A percentile compares a stretch with the other conserved stretches of the same genome.
Evolutionary conservation across 1,284 basidiomycete species (phyloP).

Genomic region (Melanopsichium pennsylvanicum): DNA sequence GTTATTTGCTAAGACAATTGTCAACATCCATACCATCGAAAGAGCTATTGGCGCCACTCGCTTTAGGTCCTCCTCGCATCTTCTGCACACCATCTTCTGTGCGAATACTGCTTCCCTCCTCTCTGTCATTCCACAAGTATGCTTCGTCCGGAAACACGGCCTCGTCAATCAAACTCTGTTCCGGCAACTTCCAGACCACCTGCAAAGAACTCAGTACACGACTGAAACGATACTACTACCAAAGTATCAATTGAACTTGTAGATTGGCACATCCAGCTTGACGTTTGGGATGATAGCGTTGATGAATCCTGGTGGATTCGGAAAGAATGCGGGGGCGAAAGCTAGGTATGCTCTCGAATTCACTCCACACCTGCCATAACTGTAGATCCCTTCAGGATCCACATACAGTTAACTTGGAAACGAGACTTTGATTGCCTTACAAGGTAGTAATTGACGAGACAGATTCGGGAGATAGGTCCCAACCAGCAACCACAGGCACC

Average conservation of each 20-base stretch:
- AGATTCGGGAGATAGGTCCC: slow-evolving; percentile 15
- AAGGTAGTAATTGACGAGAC: slow-evolving; percentile 18
- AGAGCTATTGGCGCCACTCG: too few relatives aligned
- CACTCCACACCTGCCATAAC: slow-evolving; percentile 16
- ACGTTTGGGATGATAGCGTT: slow-evolving; percentile 31
- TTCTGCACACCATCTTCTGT: neutral
- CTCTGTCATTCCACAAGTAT: slow-evolving; percentile 10
- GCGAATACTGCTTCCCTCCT: slow-evolving; percentile 1
- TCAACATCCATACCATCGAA: neutral
- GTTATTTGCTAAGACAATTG: slow-evolving; percentile 4
- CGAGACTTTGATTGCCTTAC: too few relatives aligned
- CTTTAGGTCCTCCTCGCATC: neutral
- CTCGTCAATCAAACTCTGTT: slow-evolving; percentile 15
- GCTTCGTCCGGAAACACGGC: slow-evolving; percentile 26
- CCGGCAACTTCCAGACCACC: slow-evolving; percentile 19
- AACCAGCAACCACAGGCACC: slow-evolving; percentile 35
- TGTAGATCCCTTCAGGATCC: slow-evolving; percentile 20
- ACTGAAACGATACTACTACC: slow-evolving; percentile 9
- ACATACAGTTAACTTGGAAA: slow-evolving; percentile 26
- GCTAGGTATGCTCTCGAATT: slow-evolving; percentile 28
- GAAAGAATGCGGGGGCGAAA: slow-evolving; percentile 18
- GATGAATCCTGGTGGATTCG: slow-evolving; percentile 31
- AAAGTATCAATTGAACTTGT: slow-evolving; percentile 35
- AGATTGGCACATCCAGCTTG: slow-evolving; percentile 19
- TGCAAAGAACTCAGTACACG: slow-evolving; percentile 20